Base-by-base conservation (phyloP, 2,329 filamentous ascomycete genomes). In the Leptographium galeiforme region DNA sequence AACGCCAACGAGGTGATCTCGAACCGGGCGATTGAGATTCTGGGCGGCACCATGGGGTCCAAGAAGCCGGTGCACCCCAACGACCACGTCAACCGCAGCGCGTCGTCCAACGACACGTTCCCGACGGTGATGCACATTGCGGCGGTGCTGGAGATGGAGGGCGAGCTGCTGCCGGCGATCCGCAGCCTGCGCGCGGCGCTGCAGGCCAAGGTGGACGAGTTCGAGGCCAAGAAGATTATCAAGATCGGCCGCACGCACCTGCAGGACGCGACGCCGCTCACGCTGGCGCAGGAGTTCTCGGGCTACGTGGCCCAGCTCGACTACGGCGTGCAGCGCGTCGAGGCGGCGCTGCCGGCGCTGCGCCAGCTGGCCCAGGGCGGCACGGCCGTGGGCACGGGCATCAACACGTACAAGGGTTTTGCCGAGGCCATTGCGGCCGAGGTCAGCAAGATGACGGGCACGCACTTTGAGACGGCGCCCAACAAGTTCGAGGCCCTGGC, bases 1-100 rank as follows among this genome's bases (percentile, higher is more conserved):
- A 98, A 98, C 75, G 90, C 91, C 68, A 98, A 98, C 76, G 93
- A 98, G 71, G 93, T 98, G 71, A 97, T 98, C 71, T 96, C 91
- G 60, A 98, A 97, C 81, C 88, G 93, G 61, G 93, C 93, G 60
- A 97, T 97, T 70, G 91, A 97, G 77, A 95, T 97, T 59, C 79
- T 97, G 52, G 93, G 93, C 62, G 93, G 93, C 63, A 79, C 78
- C 60, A 95, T 89, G 87, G 93, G 93, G 63, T 84, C 77, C 80
- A 97, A 97, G 84, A 95, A 94, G 77, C 93, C 93, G 33, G 93
- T 98, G 59, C 93, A 98, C 75, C 93, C 93, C 65, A 98, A 97
- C 73, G 93, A 98, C 76, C 93, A 98, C 70, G 93, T 98, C 71
- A 98, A 98, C 81, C 95, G 95, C 82, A 94, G 87, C 60, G 93